phyloP scores from a whole-genome alignment of 192 early-diverging fungal species.

The Anaeromyces robustus region DNA sequence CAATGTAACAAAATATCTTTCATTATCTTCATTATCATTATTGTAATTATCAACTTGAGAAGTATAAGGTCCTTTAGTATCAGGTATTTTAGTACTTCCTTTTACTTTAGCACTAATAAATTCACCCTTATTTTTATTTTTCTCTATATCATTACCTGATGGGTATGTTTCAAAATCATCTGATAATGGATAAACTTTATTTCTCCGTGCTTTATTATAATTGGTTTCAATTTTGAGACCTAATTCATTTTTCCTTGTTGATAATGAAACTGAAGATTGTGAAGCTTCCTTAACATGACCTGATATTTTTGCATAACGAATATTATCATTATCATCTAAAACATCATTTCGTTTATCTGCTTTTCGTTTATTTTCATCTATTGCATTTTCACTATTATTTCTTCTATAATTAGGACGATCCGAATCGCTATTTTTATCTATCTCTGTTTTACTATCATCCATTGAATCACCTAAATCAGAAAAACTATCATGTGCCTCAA shows the following conservation, averaged over 20 bases:
- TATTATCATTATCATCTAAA: background rate
- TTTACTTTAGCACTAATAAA: background rate
- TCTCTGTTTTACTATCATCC: background rate
- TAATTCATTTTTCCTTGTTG: background rate
- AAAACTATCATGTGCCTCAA: background rate
- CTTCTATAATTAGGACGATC: background rate
- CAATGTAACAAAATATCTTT: background rate
- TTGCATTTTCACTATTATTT: background rate
- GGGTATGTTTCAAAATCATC: background rate
- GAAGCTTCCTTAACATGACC: background rate
- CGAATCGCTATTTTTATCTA: background rate
- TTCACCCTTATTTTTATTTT: background rate
- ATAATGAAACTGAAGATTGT: background rate
- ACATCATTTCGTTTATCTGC: background rate
- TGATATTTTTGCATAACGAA: no score
- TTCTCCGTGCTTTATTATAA: background rate
- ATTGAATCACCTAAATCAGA: background rate
- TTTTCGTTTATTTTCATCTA: no score
- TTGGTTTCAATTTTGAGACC: background rate
- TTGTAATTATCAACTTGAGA: no score
- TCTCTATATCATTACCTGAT: background rate
- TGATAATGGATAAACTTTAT: background rate
- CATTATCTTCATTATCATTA: background rate
- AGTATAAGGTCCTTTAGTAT: background rate
- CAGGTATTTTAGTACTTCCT: background rate